phyloP scores from a whole-genome alignment of 306 rosid genomes.

The Trifolium repens region DNA sequence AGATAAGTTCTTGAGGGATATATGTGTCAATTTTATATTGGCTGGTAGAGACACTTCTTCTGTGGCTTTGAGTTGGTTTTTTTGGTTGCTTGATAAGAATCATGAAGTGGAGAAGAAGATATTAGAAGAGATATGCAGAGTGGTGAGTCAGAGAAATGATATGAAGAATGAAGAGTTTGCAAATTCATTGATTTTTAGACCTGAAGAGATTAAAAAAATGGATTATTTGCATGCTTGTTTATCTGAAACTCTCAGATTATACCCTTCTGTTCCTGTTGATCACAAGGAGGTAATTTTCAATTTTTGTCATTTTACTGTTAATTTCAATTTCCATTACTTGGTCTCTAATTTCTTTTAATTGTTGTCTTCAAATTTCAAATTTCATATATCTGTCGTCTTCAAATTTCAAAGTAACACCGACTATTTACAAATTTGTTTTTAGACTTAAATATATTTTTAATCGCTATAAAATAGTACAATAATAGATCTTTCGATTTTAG shows the following conservation, averaged over 20 bases:
- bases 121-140: conserved; percentile 59
- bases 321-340: not conserved
- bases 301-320: not conserved
- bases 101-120: conserved; percentile 70
- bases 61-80: conserved; percentile 96
- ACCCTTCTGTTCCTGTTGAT: conserved; percentile 93
- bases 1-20: conserved; percentile 84
- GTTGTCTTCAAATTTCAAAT: not conserved
- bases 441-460: too few relatives aligned
- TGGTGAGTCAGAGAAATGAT: conserved; percentile 56
- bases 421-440: not conserved
- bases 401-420: not conserved
- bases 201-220: conserved; percentile 90
- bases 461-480: too few relatives aligned
- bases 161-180: conserved; percentile 31
- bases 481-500: too few relatives aligned
- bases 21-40: conserved; percentile 87
- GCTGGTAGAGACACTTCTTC: conserved; percentile 99
- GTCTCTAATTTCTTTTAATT: not conserved
- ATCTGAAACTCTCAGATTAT: conserved; percentile 83
- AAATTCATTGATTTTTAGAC: conserved; percentile 49
- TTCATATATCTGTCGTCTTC: not conserved
- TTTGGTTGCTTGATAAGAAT: conserved; percentile 75
- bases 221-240: conserved; percentile 93
- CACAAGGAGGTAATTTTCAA: conserved; percentile 77